Conservation (phyloP, 768 basidiomycete species). For the Macrolepiota fuliginosa region DNA sequence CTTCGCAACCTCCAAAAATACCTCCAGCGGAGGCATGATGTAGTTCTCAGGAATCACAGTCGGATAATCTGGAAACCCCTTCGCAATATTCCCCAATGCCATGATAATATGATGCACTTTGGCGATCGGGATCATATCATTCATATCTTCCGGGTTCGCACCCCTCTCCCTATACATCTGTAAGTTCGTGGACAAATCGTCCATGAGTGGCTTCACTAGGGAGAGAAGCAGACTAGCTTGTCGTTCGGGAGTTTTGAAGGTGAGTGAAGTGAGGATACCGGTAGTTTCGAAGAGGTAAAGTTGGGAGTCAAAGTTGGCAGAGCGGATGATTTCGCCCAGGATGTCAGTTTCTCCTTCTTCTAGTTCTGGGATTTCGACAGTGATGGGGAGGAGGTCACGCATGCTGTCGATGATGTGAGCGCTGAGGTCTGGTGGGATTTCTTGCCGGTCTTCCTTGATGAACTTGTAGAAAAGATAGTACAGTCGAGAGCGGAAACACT, state of each 20-base stretch:
- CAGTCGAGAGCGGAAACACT: slow-evolving; percentile 68
- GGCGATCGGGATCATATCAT: slow-evolving; percentile 72
- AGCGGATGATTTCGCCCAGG: slow-evolving; percentile 77
- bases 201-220: slow-evolving; percentile 78
- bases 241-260: slow-evolving; percentile 63
- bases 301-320: slow-evolving; percentile 82
- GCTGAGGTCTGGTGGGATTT: slow-evolving; percentile 73
- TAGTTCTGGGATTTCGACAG: slow-evolving; percentile 71
- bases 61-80: slow-evolving; percentile 94
- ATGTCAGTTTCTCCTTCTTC: slow-evolving; percentile 73
- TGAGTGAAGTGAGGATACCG: slow-evolving; percentile 80
- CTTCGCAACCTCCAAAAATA: slow-evolving; percentile 84
- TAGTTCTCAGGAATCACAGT: slow-evolving; percentile 64
- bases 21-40: slow-evolving; percentile 66
- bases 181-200: slow-evolving; percentile 60
- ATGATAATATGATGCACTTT: slow-evolving; percentile 91
- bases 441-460: slow-evolving; percentile 77
- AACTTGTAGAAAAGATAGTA: slow-evolving; percentile 95
- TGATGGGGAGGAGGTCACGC: slow-evolving; percentile 75
- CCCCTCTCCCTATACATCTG: slow-evolving; percentile 48
- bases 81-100: slow-evolving; percentile 92
- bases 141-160: slow-evolving; percentile 53
- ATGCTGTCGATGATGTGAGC: slow-evolving; percentile 68
- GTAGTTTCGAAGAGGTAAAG: slow-evolving; percentile 93
- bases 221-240: slow-evolving; percentile 71